Percentiles rank a stretch among this genome's conserved stretches.
These are phyloP conservation scores for Neofusicoccum ribis DNA, from an alignment of 2,329 filamentous ascomycete species.

Conservation along the genomic window DNA sequence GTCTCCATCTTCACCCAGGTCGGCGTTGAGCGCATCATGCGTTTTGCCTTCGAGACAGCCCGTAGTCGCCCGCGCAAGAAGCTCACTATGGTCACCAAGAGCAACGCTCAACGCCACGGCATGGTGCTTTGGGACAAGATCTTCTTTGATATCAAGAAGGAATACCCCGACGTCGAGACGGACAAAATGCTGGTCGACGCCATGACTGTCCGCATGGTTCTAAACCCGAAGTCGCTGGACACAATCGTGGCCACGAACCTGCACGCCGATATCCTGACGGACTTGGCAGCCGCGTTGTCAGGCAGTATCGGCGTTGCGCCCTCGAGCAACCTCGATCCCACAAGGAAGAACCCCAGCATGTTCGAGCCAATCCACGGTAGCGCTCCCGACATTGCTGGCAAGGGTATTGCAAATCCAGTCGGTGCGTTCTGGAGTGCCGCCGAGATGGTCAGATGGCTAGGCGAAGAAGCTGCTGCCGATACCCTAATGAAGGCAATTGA, in stretches of 20 bases:
- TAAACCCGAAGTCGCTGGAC: constrained; percentile 47
- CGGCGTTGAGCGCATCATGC: constrained; percentile 49
- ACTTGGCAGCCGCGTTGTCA: constrained; percentile 65
- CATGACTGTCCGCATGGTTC: constrained; percentile 52
- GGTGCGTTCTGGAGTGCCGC: constrained; percentile 70
- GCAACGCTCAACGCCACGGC: constrained; percentile 50
- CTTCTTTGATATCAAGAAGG: constrained; percentile 47
- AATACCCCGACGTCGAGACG: constrained; percentile 46
- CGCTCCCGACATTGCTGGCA: constrained; percentile 65
- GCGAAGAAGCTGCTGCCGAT: constrained; percentile 58
- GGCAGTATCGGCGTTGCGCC: constrained; percentile 70
- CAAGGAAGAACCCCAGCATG: constrained; percentile 58
- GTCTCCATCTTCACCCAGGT: constrained; percentile 49
- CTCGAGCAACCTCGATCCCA: constrained; percentile 66
- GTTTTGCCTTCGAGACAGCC: constrained; percentile 50
- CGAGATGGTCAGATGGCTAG: constrained; percentile 68
- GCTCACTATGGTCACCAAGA: constrained; percentile 53
- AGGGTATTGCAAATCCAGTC: constrained; percentile 63
- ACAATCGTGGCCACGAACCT: constrained; percentile 52
- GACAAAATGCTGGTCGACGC: constrained; percentile 55
- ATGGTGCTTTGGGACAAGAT: constrained; percentile 53
- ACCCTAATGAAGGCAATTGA: constrained; percentile 61
- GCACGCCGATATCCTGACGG: constrained; percentile 65
- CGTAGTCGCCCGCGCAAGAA: constrained; percentile 45
- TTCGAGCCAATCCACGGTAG: constrained; percentile 66